Base-by-base conservation (phyloP, 345 rosid genomes). In the Turritis glabra region DNA sequence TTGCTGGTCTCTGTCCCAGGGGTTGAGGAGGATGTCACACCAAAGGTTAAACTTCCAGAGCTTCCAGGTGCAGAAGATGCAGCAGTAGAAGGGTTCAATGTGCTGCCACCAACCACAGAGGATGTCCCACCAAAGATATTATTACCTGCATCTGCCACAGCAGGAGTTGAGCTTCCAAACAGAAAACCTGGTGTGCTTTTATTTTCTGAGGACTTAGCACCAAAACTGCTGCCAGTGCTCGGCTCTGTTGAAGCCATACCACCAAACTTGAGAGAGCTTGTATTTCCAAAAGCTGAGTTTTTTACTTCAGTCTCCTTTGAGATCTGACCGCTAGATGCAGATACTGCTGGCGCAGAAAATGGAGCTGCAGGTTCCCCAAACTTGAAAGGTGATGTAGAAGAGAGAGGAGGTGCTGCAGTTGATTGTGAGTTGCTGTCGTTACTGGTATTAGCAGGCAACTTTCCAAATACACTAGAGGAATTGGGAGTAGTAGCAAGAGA, bases 321-420 rank as follows among this genome's bases (percentile, higher is more conserved):
- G 76, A 73, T 77, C 63, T 38, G 58, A 18, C 40, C 71, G 68
- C 73, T 71, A 64, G 61, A 53, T 50, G 72, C 71, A 67, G 88
- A 26, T 9, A 52, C 68, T 19, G 79, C 56, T 52, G 84, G 78
- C 50, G 46, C 68, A 61, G 84, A 55, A 69, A 76, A 71, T 60
- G 83, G 61, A 72, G 72, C 75, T 25, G 63, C 58, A 69, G 88
- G n/a, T 37, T 85, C 78, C 26, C 82, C 86, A 58, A 85, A 74
- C 33, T 82, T 82, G 72, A 83, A 84, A 77, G 74, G 3, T 60
- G 87, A 67, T 44, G 78, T 14, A 60, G 83, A 76, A 59, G 79
- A 74, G 51, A 46, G 9, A 46, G 83, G 75, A 53, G 84, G 80
- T 55, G 78, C 79, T 25, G 83, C 32, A 69, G 80, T 68, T 73